Evolutionary conservation across 331 rosid genomes (phyloP).

Genomic region (Malus hybrid): DNA sequence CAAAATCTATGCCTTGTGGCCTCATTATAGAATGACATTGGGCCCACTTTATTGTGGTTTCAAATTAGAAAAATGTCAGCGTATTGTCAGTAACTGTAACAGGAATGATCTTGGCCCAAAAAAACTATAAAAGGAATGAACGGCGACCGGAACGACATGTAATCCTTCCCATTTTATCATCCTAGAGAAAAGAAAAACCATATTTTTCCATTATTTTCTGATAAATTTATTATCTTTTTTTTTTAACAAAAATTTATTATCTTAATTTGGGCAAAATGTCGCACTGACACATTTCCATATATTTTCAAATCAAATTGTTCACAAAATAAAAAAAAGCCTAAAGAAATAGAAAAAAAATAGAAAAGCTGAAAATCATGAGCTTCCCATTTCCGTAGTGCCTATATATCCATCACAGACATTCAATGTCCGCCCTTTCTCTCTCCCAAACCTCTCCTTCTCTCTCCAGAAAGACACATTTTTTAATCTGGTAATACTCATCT

Average conservation of each 20-base stretch:
- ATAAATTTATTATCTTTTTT: background rate
- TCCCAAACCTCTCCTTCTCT: conserved; percentile 27
- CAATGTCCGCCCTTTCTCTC: conserved; percentile 31
- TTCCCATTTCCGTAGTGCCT: conserved; percentile 36
- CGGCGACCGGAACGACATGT: conserved; percentile 30
- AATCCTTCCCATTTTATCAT: conserved; percentile 1
- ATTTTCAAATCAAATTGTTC: conserved; percentile 1
- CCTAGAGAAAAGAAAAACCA: background rate
- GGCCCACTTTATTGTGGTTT: background rate
- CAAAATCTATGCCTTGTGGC: background rate
- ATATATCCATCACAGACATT: conserved; percentile 49
- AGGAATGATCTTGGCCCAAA: background rate
- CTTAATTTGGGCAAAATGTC: background rate
- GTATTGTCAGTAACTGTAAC: background rate
- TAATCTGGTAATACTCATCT: conserved; percentile 33
- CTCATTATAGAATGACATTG: background rate
- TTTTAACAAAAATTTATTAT: background rate
- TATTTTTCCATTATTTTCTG: background rate
- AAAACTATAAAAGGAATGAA: conserved; percentile 16
- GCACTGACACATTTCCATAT: background rate
- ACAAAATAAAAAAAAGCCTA: background rate
- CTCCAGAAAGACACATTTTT: conserved; percentile 12
- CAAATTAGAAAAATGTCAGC: background rate
- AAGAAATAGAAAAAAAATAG: background rate
- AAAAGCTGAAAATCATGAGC: conserved; percentile 20